Evolutionary conservation across 805 yeast genomes (phyloP).

Genomic region (Starmerella scarabaei): DNA sequence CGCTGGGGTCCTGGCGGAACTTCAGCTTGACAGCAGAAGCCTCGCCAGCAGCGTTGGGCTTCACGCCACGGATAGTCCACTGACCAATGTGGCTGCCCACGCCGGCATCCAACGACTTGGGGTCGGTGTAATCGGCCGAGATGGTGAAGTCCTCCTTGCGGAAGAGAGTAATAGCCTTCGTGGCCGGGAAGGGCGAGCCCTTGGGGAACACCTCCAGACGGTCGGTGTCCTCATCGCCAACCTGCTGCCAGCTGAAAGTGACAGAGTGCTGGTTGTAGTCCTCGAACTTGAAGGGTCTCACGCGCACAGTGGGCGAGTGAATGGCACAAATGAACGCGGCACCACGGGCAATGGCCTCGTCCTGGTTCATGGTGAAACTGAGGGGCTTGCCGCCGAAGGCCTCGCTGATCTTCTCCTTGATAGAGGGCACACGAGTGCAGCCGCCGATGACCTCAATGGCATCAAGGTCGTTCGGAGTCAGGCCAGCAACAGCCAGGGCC

Average conservation of each 20-base stretch:
- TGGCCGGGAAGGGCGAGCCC: constrained; percentile 85
- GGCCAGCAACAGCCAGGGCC: constrained; percentile 71
- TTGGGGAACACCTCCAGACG: constrained; percentile 94
- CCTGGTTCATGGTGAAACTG: constrained; percentile 94
- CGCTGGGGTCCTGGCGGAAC: constrained; percentile 94
- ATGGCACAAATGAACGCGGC: constrained; percentile 98
- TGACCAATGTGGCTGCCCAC: constrained; percentile 53
- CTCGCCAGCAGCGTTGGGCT: constrained; percentile 46
- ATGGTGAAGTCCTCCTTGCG: constrained; percentile 80
- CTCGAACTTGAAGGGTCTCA: constrained; percentile 96
- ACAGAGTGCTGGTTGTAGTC: constrained; percentile 87
- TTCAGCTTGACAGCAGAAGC: constrained; percentile 77
- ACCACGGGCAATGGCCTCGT: constrained; percentile 98
- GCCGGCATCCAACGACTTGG: constrained; percentile 58
- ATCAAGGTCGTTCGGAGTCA: constrained; percentile 63
- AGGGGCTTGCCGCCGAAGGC: constrained; percentile 73
- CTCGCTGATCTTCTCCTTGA: constrained; percentile 69
- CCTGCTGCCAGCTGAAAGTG: constrained; percentile 88
- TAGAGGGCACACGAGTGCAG: constrained; percentile 90
- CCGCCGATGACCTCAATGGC: constrained; percentile 96
- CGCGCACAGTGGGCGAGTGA: constrained; percentile 97
- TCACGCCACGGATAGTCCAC: constrained; percentile 81
- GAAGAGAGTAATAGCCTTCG: constrained; percentile 88
- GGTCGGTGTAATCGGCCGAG: constrained; percentile 73
- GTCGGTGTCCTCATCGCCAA: constrained; percentile 76